These are phyloP conservation scores for Sporisorium scitamineum DNA, from an alignment of 1,284 basidiomycete genomes.

Conservation along the genomic window DNA sequence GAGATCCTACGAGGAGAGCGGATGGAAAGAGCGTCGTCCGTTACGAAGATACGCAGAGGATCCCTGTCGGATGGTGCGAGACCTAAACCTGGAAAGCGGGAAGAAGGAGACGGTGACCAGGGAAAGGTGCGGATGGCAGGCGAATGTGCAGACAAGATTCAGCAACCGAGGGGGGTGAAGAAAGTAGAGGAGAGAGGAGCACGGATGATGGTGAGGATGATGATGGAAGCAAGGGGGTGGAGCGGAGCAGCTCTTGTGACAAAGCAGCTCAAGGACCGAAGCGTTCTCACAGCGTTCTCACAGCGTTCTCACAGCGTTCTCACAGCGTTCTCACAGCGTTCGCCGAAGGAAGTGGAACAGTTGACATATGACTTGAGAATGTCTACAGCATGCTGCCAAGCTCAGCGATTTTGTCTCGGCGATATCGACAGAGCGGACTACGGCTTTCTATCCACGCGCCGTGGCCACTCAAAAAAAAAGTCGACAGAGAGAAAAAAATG, in stretches of 20 bases:
- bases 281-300: background rate
- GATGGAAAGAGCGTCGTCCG: background rate
- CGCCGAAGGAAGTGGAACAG: background rate
- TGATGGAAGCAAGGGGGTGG: background rate
- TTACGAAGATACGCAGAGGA: background rate
- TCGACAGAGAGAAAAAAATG: background rate
- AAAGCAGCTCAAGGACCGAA: background rate
- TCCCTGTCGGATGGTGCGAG: background rate
- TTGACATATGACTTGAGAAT: background rate
- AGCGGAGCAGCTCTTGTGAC: background rate
- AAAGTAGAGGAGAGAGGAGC: background rate
- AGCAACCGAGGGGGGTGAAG: constrained; percentile 9
- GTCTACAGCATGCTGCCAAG: constrained; percentile 3
- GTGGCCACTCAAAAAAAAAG: background rate
- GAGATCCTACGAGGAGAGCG: background rate
- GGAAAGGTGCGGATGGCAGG: constrained; percentile 6
- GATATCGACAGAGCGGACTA: background rate
- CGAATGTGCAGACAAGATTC: constrained; percentile 19
- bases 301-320: background rate
- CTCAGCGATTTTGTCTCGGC: constrained; percentile 6
- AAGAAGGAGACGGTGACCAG: background rate
- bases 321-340: too few relatives aligned
- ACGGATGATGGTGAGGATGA: constrained; percentile 3
- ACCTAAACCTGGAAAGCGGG: constrained; percentile 6
- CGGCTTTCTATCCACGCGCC: background rate